A percentile compares a stretch with the other conserved stretches of the same genome.
Conservation (phyloP, 164 flowering plant species). For the Akebia trifoliata region DNA sequence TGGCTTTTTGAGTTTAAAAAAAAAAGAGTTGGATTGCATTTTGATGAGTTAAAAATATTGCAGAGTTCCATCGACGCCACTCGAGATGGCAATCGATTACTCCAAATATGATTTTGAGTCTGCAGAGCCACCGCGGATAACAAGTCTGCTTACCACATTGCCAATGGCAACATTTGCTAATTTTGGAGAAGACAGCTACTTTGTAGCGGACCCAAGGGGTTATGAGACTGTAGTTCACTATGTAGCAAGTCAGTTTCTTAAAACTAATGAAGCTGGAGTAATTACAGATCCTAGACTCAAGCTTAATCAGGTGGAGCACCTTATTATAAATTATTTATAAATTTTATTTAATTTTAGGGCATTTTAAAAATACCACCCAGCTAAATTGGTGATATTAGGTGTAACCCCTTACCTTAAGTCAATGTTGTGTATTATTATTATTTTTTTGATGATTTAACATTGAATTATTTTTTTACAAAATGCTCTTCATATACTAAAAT, state of each 20-base stretch:
- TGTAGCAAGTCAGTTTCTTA: conserved; percentile 21
- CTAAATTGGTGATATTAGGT: too few relatives aligned
- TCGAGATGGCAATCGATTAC: conserved; percentile 18
- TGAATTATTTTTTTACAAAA: too few relatives aligned
- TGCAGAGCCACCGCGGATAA: conserved; percentile 26
- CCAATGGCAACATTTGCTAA: conserved; percentile 16
- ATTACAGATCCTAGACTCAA: conserved; percentile 22
- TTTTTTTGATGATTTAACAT: too few relatives aligned
- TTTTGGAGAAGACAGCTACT: conserved; percentile 20
- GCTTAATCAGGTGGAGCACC: conserved; percentile 6
- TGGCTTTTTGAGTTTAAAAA: neutral
- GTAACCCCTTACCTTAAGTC: too few relatives aligned
- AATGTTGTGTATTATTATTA: neutral
- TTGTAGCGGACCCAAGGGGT: conserved; percentile 33
- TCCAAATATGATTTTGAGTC: conserved; percentile 24
- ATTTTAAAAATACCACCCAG: too few relatives aligned
- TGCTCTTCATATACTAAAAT: too few relatives aligned
- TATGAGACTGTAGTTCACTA: conserved; percentile 22
- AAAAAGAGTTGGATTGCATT: neutral
- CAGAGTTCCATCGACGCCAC: conserved; percentile 5
- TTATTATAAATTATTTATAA: neutral
- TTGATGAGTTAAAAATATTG: neutral
- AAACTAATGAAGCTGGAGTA: conserved; percentile 8
- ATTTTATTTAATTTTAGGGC: neutral
- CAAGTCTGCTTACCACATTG: conserved; percentile 23